phyloP scores from a whole-genome alignment of 306 rosid species.

The Sechiopsis laciniata region DNA sequence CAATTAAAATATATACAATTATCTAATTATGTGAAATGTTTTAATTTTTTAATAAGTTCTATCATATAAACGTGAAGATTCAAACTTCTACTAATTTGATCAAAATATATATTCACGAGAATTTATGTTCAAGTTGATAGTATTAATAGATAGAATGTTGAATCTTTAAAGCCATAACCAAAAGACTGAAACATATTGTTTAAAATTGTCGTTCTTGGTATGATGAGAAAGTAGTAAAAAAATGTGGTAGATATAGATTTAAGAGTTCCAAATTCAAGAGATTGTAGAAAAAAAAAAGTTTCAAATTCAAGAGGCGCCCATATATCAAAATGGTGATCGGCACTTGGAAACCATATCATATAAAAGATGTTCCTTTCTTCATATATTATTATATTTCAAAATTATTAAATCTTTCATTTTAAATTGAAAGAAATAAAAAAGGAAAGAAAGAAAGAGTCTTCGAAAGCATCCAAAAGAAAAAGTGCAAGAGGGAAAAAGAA shows the following conservation, averaged over 20 bases:
- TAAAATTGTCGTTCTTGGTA: background rate
- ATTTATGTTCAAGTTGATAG: no score
- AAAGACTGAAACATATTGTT: background rate
- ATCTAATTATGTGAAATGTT: no score
- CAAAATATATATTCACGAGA: no score
- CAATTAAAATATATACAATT: no score
- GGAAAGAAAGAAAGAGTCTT: conserved; percentile 20
- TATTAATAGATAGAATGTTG: no score
- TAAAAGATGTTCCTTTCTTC: background rate
- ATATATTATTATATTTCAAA: background rate
- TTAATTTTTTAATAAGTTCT: no score
- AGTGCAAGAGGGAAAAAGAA: conserved; percentile 28
- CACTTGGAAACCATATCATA: background rate
- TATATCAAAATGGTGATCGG: background rate
- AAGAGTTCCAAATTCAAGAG: background rate
- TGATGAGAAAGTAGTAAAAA: background rate
- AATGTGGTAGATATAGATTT: background rate
- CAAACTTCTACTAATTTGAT: no score
- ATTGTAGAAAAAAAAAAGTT: no score
- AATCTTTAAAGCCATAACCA: no score
- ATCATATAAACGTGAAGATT: no score
- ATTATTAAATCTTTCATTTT: background rate
- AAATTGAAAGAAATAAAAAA: background rate
- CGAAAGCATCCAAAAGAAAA: conserved; percentile 38
- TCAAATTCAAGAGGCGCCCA: background rate